These are phyloP conservation scores for Brasenia schreberi DNA, from an alignment of 164 flowering plant species.

Conservation along the genomic window DNA sequence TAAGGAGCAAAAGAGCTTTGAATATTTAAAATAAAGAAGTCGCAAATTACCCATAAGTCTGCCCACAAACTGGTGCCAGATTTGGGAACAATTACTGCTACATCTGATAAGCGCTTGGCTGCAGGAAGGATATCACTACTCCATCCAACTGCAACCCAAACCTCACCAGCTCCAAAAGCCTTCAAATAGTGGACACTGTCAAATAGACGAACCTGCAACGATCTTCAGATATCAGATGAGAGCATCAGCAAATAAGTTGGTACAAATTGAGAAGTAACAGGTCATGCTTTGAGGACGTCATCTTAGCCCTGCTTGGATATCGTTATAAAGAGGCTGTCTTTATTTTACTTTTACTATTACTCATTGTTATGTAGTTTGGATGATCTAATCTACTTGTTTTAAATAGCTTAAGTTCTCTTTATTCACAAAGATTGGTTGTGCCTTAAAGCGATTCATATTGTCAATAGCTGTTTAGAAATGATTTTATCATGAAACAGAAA, in stretches of 20 bases:
- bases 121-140: constrained; percentile 82
- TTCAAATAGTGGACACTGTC: constrained; percentile 70
- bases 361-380: too few species aligned
- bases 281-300: too few species aligned
- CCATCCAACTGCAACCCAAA: constrained; percentile 99
- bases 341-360: too few species aligned
- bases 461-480: too few species aligned
- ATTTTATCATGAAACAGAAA: too few species aligned
- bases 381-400: too few species aligned
- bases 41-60: constrained; percentile 71
- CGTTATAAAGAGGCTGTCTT: too few species aligned
- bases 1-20: neutral
- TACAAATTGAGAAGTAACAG: too few species aligned
- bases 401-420: too few species aligned
- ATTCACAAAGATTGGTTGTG: too few species aligned
- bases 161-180: constrained; percentile 84
- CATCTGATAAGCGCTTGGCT: constrained; percentile 73
- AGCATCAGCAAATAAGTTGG: neutral
- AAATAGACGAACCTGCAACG: constrained; percentile 61
- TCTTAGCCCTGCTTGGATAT: too few species aligned
- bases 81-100: constrained; percentile 79
- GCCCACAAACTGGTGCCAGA: constrained; percentile 97
- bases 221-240: neutral
- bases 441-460: too few species aligned
- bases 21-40: neutral